Evolutionary conservation across 305 asterid species (phyloP).

Genomic region (Fraxinus floribunda): DNA sequence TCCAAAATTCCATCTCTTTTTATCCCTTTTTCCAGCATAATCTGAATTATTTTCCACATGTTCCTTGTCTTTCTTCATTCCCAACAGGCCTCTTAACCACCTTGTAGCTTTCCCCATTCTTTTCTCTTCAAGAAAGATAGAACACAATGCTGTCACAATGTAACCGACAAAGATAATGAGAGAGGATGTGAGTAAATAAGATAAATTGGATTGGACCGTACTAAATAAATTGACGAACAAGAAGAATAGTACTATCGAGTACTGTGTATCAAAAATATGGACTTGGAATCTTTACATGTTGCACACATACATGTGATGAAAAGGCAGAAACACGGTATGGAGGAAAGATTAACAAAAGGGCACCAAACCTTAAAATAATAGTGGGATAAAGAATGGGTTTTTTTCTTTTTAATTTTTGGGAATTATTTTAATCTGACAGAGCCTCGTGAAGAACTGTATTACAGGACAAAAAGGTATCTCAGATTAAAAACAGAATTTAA

Average conservation of each 20-base stretch:
- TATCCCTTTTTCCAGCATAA: constrained; percentile 41
- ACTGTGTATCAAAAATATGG: neutral
- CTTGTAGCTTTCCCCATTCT: constrained; percentile 70
- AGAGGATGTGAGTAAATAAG: too few relatives aligned
- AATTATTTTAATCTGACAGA: constrained; percentile 64
- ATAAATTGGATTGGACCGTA: too few relatives aligned
- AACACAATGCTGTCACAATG: neutral
- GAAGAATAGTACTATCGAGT: neutral
- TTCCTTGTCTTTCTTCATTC: constrained; percentile 60
- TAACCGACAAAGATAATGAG: constrained; percentile 11
- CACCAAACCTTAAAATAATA: constrained; percentile 31
- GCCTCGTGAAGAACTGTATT: constrained; percentile 77
- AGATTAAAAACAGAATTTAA: constrained; percentile 30
- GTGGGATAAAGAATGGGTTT: too few relatives aligned
- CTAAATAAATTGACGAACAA: too few relatives aligned
- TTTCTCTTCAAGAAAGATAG: constrained; percentile 14
- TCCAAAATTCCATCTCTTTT: constrained; percentile 56
- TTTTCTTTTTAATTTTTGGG: too few relatives aligned
- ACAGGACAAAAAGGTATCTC: constrained; percentile 79
- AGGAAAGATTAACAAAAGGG: constrained; percentile 42
- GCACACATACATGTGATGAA: constrained; percentile 36
- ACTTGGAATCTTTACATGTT: constrained; percentile 57
- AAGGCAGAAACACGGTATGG: constrained; percentile 37
- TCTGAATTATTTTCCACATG: constrained; percentile 39
- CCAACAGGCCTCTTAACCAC: constrained; percentile 65